Conservation (phyloP, 2,329 filamentous ascomycete genomes). For the Calonectria leucothoes region DNA sequence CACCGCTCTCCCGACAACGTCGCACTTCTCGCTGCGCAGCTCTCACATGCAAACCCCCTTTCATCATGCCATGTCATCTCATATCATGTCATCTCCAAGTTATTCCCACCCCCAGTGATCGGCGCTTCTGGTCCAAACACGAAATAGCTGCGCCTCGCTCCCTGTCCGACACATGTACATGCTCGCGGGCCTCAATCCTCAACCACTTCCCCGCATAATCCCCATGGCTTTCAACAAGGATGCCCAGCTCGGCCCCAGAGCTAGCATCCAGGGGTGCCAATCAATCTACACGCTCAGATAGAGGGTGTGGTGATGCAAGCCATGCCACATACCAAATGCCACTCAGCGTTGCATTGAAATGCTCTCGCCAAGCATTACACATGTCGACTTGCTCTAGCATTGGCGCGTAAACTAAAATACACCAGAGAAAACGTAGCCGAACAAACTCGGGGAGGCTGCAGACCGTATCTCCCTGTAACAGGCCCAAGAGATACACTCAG, state of each 20-base stretch:
- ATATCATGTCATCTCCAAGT: neutral
- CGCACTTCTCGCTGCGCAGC: neutral
- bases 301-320: neutral
- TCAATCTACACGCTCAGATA: neutral
- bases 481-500: neutral
- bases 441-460: neutral
- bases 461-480: neutral
- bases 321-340: neutral
- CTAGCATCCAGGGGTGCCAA: neutral
- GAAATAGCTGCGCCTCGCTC: neutral
- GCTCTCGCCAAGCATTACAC: neutral
- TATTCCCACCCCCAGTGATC: neutral
- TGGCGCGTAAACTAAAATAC: neutral
- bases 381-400: neutral
- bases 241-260: neutral
- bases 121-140: neutral
- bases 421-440: neutral
- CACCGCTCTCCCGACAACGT: neutral
- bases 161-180: neutral
- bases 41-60: neutral
- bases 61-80: neutral
- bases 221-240: neutral
- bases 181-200: neutral
- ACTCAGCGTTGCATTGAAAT: neutral
- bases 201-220: neutral